Evolutionary conservation across 2,329 filamentous ascomycete species (phyloP), one percentile per base, ranked within the genome.

Genomic region (Exophiala alcalophila): DNA sequence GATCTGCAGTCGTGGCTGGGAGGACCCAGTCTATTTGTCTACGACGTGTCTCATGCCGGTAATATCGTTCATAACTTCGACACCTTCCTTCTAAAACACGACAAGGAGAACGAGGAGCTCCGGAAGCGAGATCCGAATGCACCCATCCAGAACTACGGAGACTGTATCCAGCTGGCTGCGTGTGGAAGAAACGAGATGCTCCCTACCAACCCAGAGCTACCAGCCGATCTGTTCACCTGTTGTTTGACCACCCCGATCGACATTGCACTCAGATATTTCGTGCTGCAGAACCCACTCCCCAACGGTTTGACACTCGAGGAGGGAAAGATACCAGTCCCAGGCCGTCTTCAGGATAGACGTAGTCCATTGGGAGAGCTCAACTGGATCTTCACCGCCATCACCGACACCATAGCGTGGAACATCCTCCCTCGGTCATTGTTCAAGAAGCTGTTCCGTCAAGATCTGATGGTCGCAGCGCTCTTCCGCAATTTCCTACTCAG

Each of bases 311-410:
- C 80, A 2, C 79, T 91, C 3, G 86, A 92, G 48, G 80, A 91
- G 56, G 90, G 91, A 28, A 85, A 88, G 64, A 86, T 88, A 58
- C 54, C 54, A 5, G 84, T 98, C 12, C 90, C 91, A 2, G 92
- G 92, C 23, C 83, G 89, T 50, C 77, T 97, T 28, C 91, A 95
- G 60, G 92, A 98, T 66, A 79, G 92, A 47, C 78, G 92, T 59
- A 97, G 92, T 35, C 92, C 92, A 6, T 76, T 98, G 23, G 92
- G 92, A 50, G 92, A 98, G 67, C 73, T 98, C 10, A 98, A 98
- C 60, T 98, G 92, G 92, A 98, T 98, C 24, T 97, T 98, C 61
- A 98, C 92, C 1, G 92, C 92, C 40, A 97, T 98, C 53, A 98
- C 92, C 0, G 92, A 98, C 62, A 97, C 91, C 1, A 98, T 98